Percentiles rank a stretch among this genome's conserved stretches.
Evolutionary conservation across 192 early-diverging fungal genomes (phyloP).

Genomic region (Diversispora epigaea): DNA sequence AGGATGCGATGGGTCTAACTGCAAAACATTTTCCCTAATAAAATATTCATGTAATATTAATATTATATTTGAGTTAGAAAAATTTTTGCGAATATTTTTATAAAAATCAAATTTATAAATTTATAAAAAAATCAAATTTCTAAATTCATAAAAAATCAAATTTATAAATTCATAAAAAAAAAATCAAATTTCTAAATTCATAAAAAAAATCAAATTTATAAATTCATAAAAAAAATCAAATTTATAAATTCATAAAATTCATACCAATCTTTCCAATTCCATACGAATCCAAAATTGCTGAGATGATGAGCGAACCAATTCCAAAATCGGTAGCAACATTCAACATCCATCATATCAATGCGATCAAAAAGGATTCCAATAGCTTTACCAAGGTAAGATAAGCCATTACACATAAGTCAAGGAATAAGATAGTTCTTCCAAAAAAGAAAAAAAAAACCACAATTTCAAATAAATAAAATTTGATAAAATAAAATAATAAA

Average conservation of each 20-base stretch:
- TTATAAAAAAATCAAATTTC: not conserved
- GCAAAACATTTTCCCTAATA: conserved; percentile 53
- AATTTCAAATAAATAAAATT: not conserved
- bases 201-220: too few species aligned
- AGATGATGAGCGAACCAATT: conserved; percentile 91
- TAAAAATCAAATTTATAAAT: too few species aligned
- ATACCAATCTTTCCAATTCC: conserved; percentile 88
- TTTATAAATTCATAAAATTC: not conserved
- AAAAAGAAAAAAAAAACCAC: not conserved
- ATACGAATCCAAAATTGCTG: conserved; percentile 89
- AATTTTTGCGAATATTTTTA: not conserved
- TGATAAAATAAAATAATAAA: not conserved
- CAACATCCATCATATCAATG: conserved; percentile 78
- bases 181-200: too few species aligned
- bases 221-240: not conserved
- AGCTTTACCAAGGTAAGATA: conserved; percentile 42
- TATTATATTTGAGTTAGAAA: not conserved
- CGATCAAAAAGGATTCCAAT: conserved; percentile 64
- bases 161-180: not conserved
- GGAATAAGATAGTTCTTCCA: not conserved
- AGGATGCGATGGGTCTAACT: conserved; percentile 53
- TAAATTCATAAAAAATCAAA: not conserved
- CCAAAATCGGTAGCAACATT: conserved; percentile 77
- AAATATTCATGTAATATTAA: too few species aligned
- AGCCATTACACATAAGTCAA: not conserved